phyloP scores from a whole-genome alignment of 306 rosid genomes.

The Astragalus membranaceus region DNA sequence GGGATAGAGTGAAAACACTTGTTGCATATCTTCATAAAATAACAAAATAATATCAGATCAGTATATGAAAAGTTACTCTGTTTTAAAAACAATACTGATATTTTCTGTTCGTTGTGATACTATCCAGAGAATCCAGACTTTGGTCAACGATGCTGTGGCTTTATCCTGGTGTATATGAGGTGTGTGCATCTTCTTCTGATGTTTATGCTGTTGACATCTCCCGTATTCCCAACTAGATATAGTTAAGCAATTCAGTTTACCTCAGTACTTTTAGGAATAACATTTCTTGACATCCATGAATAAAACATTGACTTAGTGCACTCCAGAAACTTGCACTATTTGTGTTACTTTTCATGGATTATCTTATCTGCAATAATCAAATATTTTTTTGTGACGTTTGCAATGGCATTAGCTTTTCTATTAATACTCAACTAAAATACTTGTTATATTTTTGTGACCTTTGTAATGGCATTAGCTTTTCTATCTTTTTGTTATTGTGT shows the following conservation, averaged over 20 bases:
- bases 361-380: not conserved
- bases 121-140: conserved; percentile 49
- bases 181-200: conserved; percentile 32
- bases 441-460: too few species aligned
- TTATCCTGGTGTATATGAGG: conserved; percentile 96
- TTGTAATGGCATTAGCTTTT: too few species aligned
- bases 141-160: conserved; percentile 87
- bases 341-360: not conserved
- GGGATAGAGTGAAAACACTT: not conserved
- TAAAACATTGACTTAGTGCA: not conserved
- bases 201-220: not conserved
- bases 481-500: too few species aligned
- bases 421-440: not conserved
- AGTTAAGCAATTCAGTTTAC: not conserved
- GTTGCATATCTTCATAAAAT: conserved; percentile 4
- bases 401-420: not conserved
- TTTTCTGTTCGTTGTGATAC: conserved; percentile 20
- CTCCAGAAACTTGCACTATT: not conserved
- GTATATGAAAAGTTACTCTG: not conserved
- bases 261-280: not conserved
- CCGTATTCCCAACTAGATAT: not conserved
- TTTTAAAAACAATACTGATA: conserved; percentile 5
- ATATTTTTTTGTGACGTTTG: not conserved
- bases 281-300: not conserved
- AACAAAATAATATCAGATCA: not conserved